These are phyloP conservation scores for Fusarium nygamai DNA, from an alignment of 2,329 filamentous ascomycete genomes.

Conservation along the genomic window DNA sequence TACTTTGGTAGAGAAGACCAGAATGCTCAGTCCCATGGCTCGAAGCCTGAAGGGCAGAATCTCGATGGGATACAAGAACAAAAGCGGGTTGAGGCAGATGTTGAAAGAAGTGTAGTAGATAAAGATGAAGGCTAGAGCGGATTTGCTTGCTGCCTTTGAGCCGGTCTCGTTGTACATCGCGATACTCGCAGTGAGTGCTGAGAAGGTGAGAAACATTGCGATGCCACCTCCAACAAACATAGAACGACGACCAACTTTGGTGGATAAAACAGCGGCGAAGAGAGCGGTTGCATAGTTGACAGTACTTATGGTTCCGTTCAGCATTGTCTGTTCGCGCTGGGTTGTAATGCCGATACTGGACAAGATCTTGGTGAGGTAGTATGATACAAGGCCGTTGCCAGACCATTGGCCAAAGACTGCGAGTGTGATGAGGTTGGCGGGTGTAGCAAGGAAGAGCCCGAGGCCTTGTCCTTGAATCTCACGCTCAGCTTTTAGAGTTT, in stretches of 20 bases:
- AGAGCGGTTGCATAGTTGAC: slow-evolving; percentile 21
- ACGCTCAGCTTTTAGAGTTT: slow-evolving; percentile 17
- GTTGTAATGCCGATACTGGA: slow-evolving; percentile 22
- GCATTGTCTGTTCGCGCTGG: slow-evolving; percentile 21
- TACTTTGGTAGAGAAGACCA: slow-evolving; percentile 23
- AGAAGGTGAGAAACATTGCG: slow-evolving; percentile 27
- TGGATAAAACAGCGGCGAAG: slow-evolving; percentile 8
- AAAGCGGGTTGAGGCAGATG: slow-evolving; percentile 22
- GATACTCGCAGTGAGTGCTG: slow-evolving; percentile 18
- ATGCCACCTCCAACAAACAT: slow-evolving; percentile 26
- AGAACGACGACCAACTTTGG: slow-evolving; percentile 16
- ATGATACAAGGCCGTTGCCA: slow-evolving; percentile 46
- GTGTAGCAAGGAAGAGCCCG: slow-evolving; percentile 21
- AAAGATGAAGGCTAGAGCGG: slow-evolving; percentile 26
- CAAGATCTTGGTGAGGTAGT: slow-evolving; percentile 42
- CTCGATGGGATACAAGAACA: slow-evolving; percentile 20
- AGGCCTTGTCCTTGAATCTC: slow-evolving; percentile 14
- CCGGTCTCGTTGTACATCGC: slow-evolving; percentile 23
- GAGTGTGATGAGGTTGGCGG: slow-evolving; percentile 50
- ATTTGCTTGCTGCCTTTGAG: slow-evolving; percentile 22
- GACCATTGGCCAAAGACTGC: slow-evolving; percentile 53
- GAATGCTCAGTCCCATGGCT: slow-evolving; percentile 23
- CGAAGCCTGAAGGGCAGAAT: slow-evolving; percentile 27
- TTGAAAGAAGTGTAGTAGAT: slow-evolving; percentile 30
- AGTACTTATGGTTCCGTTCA: slow-evolving; percentile 20